phyloP scores from a whole-genome alignment of 495 filamentous ascomycete genomes.

The Penicillium silybi region DNA sequence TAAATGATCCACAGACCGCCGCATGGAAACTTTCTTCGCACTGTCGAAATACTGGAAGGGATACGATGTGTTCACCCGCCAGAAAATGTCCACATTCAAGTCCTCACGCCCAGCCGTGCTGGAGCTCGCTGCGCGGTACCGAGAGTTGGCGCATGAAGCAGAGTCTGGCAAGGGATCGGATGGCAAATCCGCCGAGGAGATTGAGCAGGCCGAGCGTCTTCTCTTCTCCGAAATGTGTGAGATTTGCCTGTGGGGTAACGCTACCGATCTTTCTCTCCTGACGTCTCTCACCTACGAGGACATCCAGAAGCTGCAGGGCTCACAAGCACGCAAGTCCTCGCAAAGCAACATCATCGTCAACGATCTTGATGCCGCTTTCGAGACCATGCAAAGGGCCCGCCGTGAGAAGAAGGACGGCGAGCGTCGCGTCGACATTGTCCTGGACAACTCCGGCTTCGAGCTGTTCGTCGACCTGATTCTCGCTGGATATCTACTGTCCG shows the following conservation, averaged over 20 bases:
- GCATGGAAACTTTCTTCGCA: slow-evolving; percentile 71
- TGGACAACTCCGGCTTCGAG: slow-evolving; percentile 97
- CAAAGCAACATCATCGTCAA: slow-evolving; percentile 90
- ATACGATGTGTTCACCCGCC: slow-evolving; percentile 87
- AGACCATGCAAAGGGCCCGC: slow-evolving; percentile 58
- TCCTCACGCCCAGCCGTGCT: slow-evolving; percentile 89
- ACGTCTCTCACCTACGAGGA: slow-evolving; percentile 91
- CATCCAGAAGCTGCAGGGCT: slow-evolving; percentile 91
- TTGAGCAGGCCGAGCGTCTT: slow-evolving; percentile 66
- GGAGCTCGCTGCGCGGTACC: slow-evolving; percentile 77
- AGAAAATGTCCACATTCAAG: slow-evolving; percentile 90
- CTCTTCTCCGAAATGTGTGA: slow-evolving; percentile 93
- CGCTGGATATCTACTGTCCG: slow-evolving; percentile 78
- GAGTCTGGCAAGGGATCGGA: slow-evolving; percentile 31
- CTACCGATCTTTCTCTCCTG: slow-evolving; percentile 88
- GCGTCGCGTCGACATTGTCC: slow-evolving; percentile 81
- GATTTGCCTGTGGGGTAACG: slow-evolving; percentile 97
- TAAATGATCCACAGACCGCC: slow-evolving; percentile 46
- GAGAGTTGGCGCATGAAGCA: slow-evolving; percentile 57
- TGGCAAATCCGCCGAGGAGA: slow-evolving; percentile 40
- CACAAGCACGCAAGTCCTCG: slow-evolving; percentile 73
- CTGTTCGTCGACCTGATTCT: slow-evolving; percentile 91
- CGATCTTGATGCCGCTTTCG: slow-evolving; percentile 70
- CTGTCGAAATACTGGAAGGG: slow-evolving; percentile 80
- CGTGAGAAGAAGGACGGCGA: slow-evolving; percentile 49